Base-by-base conservation (phyloP, 148 eudicot genomes). In the Rhododendron simsii region DNA sequence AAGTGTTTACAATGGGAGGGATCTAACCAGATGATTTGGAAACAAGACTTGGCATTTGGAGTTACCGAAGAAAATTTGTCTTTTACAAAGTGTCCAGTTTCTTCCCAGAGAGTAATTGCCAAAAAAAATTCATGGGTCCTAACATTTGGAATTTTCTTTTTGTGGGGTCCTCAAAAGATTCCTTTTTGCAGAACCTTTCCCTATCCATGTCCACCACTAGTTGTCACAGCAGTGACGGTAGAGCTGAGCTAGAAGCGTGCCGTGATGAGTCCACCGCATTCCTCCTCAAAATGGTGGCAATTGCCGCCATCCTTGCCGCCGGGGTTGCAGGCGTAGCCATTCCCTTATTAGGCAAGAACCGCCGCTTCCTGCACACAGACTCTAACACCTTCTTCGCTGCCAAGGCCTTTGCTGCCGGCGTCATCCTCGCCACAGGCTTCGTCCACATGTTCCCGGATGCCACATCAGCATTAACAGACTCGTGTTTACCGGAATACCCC, bases 401-500 rank as follows among this genome's bases (percentile, higher is more conserved):
- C 81, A 94, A 94, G 83, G 96, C 96, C 83, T 94, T 94, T 76
- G 96, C 96, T 3, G 96, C 92, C 0, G 96, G 96, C 9, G 96
- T 94, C 7, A 94, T 94, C 79, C 94, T 94, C 1, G 93, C 96
- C 23, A 94, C 96, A 1, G 99, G 98, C 10, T 95, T 97, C 61
- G 99, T 97, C 51, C 99, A 97, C 90, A 97, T 97, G 95, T 65
- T 97, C 14, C 96, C 99, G 4, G 99, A 94, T 65, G 99, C 93
- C 80, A 87, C 94, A 7, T 28, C 88, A 41, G 91, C 94, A 3
- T 88, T 97, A 5, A 92, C 98, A 1, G 90, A 95, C 57, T 14
- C 88, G 3, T 97, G 99, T 83, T 88, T 97, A 10, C 98, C 99
- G 0, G 78, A 65, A 71, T 57, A 77, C 65, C 98, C 99, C 0